A percentile compares a stretch with the other conserved stretches of the same genome.
phyloP scores from a whole-genome alignment of 2,329 filamentous ascomycete genomes.

The Periconia sp. region DNA sequence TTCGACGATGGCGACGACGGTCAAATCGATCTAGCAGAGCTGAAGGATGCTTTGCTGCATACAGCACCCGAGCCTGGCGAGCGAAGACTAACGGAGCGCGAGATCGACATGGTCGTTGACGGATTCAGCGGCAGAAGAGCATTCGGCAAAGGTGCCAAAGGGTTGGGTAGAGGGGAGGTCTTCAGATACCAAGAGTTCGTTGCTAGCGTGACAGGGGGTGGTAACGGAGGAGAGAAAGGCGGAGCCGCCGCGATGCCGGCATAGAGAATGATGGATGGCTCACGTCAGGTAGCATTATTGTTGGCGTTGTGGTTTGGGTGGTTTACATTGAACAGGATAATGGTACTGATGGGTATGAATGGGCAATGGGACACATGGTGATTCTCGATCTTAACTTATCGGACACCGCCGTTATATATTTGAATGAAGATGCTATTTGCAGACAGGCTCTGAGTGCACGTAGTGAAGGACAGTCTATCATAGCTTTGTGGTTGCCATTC shows the following conservation, averaged over 20 bases:
- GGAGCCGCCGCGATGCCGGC: conserved; percentile 15
- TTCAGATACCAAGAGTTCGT: conserved; percentile 96
- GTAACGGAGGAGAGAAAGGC: conserved; percentile 30
- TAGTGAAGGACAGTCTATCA: too few species aligned
- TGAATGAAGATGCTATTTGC: too few species aligned
- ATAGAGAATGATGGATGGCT: too few species aligned
- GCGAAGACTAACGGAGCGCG: conserved; percentile 50
- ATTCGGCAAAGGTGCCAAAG: conserved; percentile 69
- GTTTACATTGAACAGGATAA: too few species aligned
- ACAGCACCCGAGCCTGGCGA: conserved; percentile 71
- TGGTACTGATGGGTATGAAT: too few species aligned
- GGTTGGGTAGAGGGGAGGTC: conserved; percentile 74
- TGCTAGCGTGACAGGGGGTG: conserved; percentile 52
- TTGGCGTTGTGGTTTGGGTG: too few species aligned
- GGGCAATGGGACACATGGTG: too few species aligned
- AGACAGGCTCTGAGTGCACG: too few species aligned
- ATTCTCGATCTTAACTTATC: too few species aligned
- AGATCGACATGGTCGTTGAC: conserved; percentile 85
- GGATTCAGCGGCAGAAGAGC: conserved; percentile 85
- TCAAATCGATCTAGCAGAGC: conserved; percentile 82
- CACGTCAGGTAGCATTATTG: too few species aligned
- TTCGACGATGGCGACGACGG: conserved; percentile 97
- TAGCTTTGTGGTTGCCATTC: too few species aligned
- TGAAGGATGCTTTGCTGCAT: conserved; percentile 81
- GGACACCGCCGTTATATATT: too few species aligned